Conservation (phyloP, 176 grass and related monocot species). For the Rhynchospora pubera region DNA sequence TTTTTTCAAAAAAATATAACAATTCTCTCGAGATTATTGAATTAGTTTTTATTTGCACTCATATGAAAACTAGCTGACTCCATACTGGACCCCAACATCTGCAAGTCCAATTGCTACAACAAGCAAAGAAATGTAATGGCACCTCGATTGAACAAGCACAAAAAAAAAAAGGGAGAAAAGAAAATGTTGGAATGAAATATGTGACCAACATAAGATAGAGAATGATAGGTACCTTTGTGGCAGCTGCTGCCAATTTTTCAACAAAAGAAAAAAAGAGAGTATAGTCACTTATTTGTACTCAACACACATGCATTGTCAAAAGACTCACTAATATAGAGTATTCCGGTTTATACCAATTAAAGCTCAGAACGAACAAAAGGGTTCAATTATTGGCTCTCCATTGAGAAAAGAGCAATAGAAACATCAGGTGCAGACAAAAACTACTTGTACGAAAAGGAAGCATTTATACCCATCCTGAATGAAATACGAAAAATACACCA, state of each 20-base stretch:
- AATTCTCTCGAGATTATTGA: neutral
- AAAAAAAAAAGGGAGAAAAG: too few relatives aligned
- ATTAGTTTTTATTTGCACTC: neutral
- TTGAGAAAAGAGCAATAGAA: slow-evolving; percentile 9
- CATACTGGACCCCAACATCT: neutral
- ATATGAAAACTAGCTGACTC: neutral
- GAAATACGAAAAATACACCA: neutral
- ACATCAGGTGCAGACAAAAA: neutral
- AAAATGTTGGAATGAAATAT: neutral
- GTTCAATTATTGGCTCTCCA: slow-evolving; percentile 18
- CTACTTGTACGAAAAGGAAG: neutral
- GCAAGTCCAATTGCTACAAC: neutral
- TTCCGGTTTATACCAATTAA: neutral
- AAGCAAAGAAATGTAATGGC: too few relatives aligned
- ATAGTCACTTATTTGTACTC: slow-evolving; percentile 8
- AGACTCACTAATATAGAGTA: neutral
- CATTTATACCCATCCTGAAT: slow-evolving; percentile 9
- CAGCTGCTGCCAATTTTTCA: too few relatives aligned
- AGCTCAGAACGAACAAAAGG: slow-evolving; percentile 1
- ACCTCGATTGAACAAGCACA: too few relatives aligned
- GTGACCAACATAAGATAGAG: neutral
- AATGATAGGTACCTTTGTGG: too few relatives aligned
- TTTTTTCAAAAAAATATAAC: too few relatives aligned
- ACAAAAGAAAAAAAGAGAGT: neutral
- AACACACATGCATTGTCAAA: neutral